Evolutionary conservation across 306 rosid species (phyloP).

Genomic region (Vigna mungo): DNA sequence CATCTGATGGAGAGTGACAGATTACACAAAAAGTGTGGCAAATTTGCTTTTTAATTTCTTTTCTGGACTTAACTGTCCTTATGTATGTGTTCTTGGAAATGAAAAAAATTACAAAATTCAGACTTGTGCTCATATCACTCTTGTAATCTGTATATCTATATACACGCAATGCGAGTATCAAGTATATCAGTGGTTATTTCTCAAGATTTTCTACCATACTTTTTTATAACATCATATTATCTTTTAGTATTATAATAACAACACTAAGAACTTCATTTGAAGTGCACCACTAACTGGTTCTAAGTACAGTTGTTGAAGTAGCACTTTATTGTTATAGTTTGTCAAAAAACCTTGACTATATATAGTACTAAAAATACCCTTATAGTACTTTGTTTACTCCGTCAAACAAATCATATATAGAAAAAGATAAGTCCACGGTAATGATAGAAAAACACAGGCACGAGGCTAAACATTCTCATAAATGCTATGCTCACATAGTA

Average conservation of each 20-base stretch:
- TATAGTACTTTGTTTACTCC: background rate
- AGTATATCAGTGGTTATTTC: constrained; percentile 5
- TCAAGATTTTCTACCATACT: background rate
- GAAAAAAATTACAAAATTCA: constrained; percentile 28
- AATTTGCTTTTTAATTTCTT: constrained; percentile 35
- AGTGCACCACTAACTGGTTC: background rate
- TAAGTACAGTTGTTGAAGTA: background rate
- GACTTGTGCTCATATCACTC: constrained; percentile 7
- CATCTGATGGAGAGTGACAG: constrained; percentile 5
- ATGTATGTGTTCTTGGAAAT: constrained; percentile 9
- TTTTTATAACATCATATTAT: background rate
- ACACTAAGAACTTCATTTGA: background rate
- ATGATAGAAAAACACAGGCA: background rate
- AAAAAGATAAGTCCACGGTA: no score
- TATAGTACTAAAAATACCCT: background rate
- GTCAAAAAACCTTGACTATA: background rate
- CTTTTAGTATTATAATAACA: no score
- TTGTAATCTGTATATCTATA: constrained; percentile 33
- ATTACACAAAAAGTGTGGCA: constrained; percentile 34
- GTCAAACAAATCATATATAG: no score
- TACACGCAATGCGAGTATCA: background rate
- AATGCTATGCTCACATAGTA: background rate
- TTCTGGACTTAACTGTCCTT: constrained; percentile 27
- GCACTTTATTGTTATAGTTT: background rate
- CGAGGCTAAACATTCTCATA: background rate